Base-by-base conservation (phyloP, 176 grass and related monocot genomes). In the Carex pumila region DNA sequence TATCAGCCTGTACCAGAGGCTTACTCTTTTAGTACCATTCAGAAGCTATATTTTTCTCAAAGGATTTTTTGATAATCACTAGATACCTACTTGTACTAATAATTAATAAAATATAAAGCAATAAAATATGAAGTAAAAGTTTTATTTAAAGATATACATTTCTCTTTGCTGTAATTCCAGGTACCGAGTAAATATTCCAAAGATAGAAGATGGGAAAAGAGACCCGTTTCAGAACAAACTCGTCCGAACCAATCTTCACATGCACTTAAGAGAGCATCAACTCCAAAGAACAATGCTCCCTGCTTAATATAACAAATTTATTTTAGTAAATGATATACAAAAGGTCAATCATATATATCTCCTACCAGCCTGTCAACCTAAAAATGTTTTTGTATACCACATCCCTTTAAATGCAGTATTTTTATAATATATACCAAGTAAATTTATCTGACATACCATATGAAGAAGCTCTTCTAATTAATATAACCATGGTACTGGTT, bases 231-330 rank as follows among this genome's bases (percentile, higher is more conserved):
- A 76, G 72, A 76, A 53, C 72, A 76, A 55, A 55, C 21, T 5
- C 12, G 5, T 76, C 22, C 55, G 72, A 76, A 76, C 72, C 72
- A 76, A 76, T 76, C 72, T 55, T 76, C 21, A 76, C 49, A 53
- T 76, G 30, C 72, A 50, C 49, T 76, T 55, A 76, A 76, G 25
- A 76, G 72, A 55, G 25, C 50, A 12, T 76, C 72, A 29, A 76
- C 72, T 55, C 72, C 72, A 53, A 76, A 76, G 72, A 76, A 76
- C 11, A 76, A 76, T 31, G 72, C 72, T 76, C 72, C 72, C 72
- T 75, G 43, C 13, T 52, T 75, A 53, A 53, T 75, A 53, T 14
- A 75, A 53, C 3, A 29, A 75, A 53, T 52, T 53, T 53, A 14
- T 52, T 71, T 52, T 75, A 29, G 8, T 29, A 25, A 75, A 75